Conservation (phyloP, 257 asterid species). For the Solanum chaucha region DNA sequence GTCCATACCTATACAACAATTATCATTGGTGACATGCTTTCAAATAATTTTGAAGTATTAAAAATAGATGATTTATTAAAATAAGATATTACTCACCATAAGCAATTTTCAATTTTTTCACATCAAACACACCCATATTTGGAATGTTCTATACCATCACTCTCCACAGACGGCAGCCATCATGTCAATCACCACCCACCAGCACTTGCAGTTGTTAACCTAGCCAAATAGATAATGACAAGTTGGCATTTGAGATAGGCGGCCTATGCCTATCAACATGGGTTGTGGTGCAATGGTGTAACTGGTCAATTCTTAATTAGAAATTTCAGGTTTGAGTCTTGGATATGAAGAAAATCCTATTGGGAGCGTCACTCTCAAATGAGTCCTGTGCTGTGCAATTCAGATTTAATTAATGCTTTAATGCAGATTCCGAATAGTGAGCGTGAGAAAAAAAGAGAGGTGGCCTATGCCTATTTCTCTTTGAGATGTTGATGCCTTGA, state of each 20-base stretch:
- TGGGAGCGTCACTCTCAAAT: background rate
- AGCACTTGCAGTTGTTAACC: background rate
- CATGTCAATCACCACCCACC: background rate
- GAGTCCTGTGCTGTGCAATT: rapidly evolving
- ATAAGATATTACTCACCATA: background rate
- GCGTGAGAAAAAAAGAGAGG: background rate
- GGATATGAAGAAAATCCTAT: too few species aligned
- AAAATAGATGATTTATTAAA: background rate
- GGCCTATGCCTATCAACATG: background rate
- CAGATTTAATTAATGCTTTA: rapidly evolving
- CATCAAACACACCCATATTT: background rate
- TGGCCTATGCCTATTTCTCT: background rate
- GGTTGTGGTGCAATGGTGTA: rapidly evolving
- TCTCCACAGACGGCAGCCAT: background rate
- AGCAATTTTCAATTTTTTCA: background rate
- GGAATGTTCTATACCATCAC: background rate
- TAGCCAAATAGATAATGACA: background rate
- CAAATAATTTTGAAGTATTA: background rate
- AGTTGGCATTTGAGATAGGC: background rate
- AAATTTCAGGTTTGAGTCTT: too few species aligned
- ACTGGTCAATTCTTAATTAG: too few species aligned
- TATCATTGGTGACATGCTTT: background rate
- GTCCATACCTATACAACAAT: background rate
- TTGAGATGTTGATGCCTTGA: background rate
- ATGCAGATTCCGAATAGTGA: too few species aligned